phyloP scores from a whole-genome alignment of 2,329 filamentous ascomycete species.

The Whalleya microplaca region DNA sequence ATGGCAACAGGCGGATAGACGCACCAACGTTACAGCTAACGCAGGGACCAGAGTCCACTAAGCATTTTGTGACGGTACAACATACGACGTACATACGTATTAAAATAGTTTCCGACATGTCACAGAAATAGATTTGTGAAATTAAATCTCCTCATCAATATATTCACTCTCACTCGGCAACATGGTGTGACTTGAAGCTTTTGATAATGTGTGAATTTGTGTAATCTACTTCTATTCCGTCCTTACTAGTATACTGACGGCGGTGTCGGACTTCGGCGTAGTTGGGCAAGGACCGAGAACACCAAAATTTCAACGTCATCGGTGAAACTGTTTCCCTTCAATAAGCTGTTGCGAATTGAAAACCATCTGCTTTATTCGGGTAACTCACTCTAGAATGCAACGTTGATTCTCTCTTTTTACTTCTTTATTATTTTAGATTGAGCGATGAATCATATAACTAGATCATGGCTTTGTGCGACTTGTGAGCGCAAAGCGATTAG shows the following conservation, averaged over 20 bases:
- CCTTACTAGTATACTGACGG: too few relatives aligned
- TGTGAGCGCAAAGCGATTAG: slow-evolving; percentile 27
- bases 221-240: slow-evolving; percentile 13
- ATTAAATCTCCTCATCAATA: too few relatives aligned
- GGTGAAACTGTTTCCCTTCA: neutral
- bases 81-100: too few relatives aligned
- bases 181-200: too few relatives aligned
- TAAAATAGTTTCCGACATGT: too few relatives aligned
- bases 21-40: too few relatives aligned
- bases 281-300: slow-evolving; percentile 4
- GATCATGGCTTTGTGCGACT: slow-evolving; percentile 34
- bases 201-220: too few relatives aligned
- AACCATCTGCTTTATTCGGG: too few relatives aligned
- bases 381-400: neutral
- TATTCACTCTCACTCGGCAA: too few relatives aligned
- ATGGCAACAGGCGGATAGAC: neutral
- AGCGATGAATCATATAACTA: slow-evolving; percentile 30
- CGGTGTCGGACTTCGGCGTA: slow-evolving; percentile 26
- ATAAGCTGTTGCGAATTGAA: neutral
- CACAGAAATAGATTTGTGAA: too few relatives aligned
- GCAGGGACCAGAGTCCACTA: too few relatives aligned
- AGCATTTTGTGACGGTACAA: too few relatives aligned
- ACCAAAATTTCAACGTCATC: slow-evolving; percentile 24
- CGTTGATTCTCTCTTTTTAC: neutral
- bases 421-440: neutral